These are phyloP conservation scores for Pseudocercospora vitis DNA, from an alignment of 2,329 filamentous ascomycete genomes.

Conservation along the genomic window DNA sequence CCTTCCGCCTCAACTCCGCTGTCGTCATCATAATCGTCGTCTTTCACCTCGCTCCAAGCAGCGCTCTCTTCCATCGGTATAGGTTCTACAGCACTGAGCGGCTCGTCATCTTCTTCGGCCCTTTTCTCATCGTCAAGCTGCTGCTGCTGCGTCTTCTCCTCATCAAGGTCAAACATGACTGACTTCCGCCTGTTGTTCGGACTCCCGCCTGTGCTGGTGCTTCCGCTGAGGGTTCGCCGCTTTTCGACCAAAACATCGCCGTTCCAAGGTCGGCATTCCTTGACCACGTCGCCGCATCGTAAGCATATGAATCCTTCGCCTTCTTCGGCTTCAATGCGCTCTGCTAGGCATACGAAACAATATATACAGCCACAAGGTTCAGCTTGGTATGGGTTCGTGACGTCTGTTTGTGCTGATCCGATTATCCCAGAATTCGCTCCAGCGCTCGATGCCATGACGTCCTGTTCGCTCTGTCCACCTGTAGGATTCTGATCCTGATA, in stretches of 20 bases:
- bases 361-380: slow-evolving; percentile 89
- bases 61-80: slow-evolving; percentile 34
- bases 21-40: slow-evolving; percentile 23
- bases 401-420: slow-evolving; percentile 85
- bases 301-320: slow-evolving; percentile 92
- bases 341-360: slow-evolving; percentile 93
- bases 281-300: slow-evolving; percentile 79
- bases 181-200: slow-evolving; percentile 36
- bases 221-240: slow-evolving; percentile 15
- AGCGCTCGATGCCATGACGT: slow-evolving; percentile 60
- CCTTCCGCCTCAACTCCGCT: slow-evolving; percentile 17
- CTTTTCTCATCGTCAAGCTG: slow-evolving; percentile 21
- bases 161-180: slow-evolving; percentile 34
- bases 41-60: slow-evolving; percentile 31
- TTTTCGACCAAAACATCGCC: slow-evolving; percentile 70
- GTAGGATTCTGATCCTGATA: slow-evolving; percentile 84
- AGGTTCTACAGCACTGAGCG: slow-evolving; percentile 29
- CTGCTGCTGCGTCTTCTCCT: slow-evolving; percentile 25
- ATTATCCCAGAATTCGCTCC: slow-evolving; percentile 65
- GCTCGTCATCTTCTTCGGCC: slow-evolving; percentile 18
- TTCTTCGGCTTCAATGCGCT: slow-evolving; percentile 85
- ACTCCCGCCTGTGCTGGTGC: slow-evolving; percentile 24
- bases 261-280: slow-evolving; percentile 85
- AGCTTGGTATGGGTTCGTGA: slow-evolving; percentile 94
- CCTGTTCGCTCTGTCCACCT: slow-evolving; percentile 63